Evolutionary conservation across 352 stramenopile species (phyloP).

Genomic region (Phytopythium chamaehyphon): DNA sequence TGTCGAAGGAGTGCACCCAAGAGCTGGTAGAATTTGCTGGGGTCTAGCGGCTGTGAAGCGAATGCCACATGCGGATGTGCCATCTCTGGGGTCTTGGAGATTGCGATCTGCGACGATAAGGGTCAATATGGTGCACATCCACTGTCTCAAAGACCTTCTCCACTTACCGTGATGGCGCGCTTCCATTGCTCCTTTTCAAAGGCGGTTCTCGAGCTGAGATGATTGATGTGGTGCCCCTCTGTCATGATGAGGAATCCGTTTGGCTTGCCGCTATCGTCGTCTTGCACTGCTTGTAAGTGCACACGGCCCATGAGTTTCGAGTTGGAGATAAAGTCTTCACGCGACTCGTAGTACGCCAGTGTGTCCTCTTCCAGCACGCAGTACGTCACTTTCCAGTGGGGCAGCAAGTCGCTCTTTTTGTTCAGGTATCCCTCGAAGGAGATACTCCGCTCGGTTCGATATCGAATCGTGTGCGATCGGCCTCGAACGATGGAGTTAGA

Average conservation of each 20-base stretch:
- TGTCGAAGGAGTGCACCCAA: conserved; percentile 58
- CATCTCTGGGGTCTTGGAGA: conserved; percentile 43
- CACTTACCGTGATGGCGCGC: conserved; percentile 51
- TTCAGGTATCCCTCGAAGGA: conserved; percentile 82
- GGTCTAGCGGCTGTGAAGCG: conserved; percentile 64
- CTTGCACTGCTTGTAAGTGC: conserved; percentile 59
- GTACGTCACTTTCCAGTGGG: conserved; percentile 69
- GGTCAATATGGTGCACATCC: too few relatives aligned
- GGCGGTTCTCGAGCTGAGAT: conserved; percentile 66
- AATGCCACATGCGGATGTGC: conserved; percentile 55
- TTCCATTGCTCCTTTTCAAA: conserved; percentile 86
- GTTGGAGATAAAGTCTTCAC: conserved; percentile 82
- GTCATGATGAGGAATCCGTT: conserved; percentile 68
- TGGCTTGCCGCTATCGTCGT: conserved; percentile 58
- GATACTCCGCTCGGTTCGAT: conserved; percentile 61
- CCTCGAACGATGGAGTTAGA: conserved; percentile 18
- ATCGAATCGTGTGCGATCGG: conserved; percentile 63
- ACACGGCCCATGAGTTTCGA: conserved; percentile 73
- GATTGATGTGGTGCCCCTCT: conserved; percentile 61
- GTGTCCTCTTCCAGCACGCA: conserved; percentile 78
- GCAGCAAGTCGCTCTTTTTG: conserved; percentile 77
- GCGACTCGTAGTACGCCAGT: conserved; percentile 72
- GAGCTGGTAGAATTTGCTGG: conserved; percentile 70
- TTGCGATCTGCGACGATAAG: conserved; percentile 33
- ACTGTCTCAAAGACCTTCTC: too few relatives aligned